These are phyloP conservation scores for Perkinsus marinus DNA, from an alignment of 169 alveolate species.

Conservation along the genomic window DNA sequence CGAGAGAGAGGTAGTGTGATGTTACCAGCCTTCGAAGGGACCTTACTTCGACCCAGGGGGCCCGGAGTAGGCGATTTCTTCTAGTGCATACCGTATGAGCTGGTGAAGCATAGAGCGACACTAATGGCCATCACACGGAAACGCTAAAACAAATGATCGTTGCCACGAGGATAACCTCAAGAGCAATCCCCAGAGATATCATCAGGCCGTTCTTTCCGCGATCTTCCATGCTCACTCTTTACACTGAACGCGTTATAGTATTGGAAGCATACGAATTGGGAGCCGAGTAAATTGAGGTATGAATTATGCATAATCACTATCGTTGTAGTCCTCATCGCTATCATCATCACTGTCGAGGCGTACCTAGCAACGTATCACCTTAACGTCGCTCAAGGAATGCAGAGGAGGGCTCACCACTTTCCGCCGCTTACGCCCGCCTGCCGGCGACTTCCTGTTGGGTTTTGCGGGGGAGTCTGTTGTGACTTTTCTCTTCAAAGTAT, in stretches of 20 bases:
- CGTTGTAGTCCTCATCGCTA: background rate
- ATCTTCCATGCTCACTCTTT: no score
- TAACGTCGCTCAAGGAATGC: background rate
- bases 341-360: background rate
- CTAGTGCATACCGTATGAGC: background rate
- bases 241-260: background rate
- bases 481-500: background rate
- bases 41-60: background rate
- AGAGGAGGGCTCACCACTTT: background rate
- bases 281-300: background rate
- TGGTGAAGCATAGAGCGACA: background rate
- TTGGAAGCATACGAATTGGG: background rate
- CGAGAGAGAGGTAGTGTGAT: background rate
- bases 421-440: background rate
- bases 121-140: background rate
- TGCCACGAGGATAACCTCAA: background rate
- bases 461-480: background rate
- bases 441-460: background rate
- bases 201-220: no score
- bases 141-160: background rate
- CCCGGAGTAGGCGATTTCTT: background rate
- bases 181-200: no score
- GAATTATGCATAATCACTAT: background rate
- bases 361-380: background rate
- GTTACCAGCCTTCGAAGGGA: background rate